These are phyloP conservation scores for Gorgonomyces haynaldii DNA, from an alignment of 192 early-diverging fungal genomes.

Conservation along the genomic window DNA sequence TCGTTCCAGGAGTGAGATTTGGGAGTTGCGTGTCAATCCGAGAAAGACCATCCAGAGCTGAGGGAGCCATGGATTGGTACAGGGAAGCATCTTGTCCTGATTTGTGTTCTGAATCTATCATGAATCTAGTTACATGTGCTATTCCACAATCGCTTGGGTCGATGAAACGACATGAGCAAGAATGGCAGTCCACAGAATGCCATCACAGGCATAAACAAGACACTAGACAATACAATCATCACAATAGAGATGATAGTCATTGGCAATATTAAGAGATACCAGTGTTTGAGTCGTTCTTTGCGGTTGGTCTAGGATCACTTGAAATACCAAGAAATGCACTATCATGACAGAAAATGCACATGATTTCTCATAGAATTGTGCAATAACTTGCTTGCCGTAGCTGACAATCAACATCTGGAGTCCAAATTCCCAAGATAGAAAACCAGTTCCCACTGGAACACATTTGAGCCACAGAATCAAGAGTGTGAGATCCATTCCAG, in stretches of 20 bases:
- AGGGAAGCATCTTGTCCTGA: constrained; percentile 18
- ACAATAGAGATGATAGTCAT: constrained; percentile 13
- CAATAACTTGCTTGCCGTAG: constrained; percentile 2
- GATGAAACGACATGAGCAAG: constrained; percentile 26
- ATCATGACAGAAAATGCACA: constrained; percentile 9
- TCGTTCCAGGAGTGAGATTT: background rate
- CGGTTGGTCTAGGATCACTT: background rate
- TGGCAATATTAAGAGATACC: constrained; percentile 6
- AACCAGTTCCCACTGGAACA: background rate
- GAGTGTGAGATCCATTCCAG: no score
- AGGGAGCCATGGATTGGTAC: constrained; percentile 21
- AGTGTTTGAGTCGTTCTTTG: constrained; percentile 12
- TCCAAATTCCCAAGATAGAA: constrained; percentile 5
- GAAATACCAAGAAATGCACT: background rate
- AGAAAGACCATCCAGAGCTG: constrained; percentile 14
- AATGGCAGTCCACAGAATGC: constrained; percentile 26
- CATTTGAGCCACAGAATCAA: no score
- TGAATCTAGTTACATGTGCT: constrained; percentile 7
- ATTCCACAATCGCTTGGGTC: constrained; percentile 27
- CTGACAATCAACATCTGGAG: constrained; percentile 4
- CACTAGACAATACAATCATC: constrained; percentile 13
- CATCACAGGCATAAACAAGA: constrained; percentile 25
- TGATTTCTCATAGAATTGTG: constrained; percentile 1
- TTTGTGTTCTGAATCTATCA: constrained; percentile 17
- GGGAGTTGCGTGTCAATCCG: constrained; percentile 6